phyloP scores from a whole-genome alignment of 148 eudicot species.

The Rhododendron simsii region DNA sequence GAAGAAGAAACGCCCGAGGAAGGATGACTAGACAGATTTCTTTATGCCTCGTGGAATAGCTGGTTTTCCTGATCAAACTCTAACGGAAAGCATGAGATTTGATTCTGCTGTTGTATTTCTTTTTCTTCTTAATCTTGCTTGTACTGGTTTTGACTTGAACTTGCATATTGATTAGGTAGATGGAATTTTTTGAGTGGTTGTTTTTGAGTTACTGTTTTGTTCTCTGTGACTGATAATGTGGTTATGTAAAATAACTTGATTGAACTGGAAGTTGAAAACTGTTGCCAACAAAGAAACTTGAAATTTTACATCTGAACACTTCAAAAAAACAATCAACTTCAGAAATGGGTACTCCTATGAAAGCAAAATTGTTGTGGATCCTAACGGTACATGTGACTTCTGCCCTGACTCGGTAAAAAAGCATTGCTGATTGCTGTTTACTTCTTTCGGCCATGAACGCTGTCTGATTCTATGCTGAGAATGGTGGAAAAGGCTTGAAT shows the following conservation, averaged over 20 bases:
- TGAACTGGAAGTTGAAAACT: neutral
- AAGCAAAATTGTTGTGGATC: conserved; percentile 18
- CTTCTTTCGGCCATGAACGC: neutral
- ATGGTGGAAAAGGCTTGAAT: neutral
- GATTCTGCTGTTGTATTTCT: neutral
- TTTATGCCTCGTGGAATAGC: conserved; percentile 2
- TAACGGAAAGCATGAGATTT: conserved; percentile 18
- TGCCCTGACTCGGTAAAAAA: neutral
- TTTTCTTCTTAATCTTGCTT: neutral
- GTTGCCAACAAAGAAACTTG: conserved; percentile 10
- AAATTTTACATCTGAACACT: conserved; percentile 26
- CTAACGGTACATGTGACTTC: conserved; percentile 10
- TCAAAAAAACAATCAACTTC: conserved; percentile 16
- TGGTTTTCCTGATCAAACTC: neutral
- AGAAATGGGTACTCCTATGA: neutral
- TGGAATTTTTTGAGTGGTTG: neutral
- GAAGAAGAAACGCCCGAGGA: conserved; percentile 14
- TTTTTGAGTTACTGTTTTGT: neutral
- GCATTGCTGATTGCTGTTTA: neutral
- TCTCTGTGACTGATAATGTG: neutral
- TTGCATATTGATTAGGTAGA: neutral
- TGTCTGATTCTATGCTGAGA: conserved; percentile 16
- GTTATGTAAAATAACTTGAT: neutral
- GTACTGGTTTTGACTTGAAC: neutral
- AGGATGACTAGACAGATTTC: conserved; percentile 21